Base-by-base conservation (phyloP, 441 rosid species). In the Eutrema salsugineum region DNA sequence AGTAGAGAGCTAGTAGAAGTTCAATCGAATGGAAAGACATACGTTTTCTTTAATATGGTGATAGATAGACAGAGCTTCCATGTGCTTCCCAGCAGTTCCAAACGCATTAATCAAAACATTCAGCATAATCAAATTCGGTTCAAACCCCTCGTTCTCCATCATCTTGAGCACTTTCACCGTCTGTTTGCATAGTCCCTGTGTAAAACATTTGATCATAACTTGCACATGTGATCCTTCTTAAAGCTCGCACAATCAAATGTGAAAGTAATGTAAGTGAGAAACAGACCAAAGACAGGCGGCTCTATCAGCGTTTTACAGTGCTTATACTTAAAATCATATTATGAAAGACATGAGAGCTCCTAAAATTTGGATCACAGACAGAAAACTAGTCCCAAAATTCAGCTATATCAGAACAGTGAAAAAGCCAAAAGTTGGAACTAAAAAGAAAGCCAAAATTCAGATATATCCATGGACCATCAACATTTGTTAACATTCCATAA, bases 41-140 rank as follows among this genome's bases (percentile, higher is more conserved):
- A 85, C 90, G 30, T 63, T 81, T 74, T 83, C 94, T 81, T 77
- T 77, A 30, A 84, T 83, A 68, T 80, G 83, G 28, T 80, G 77
- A 78, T 77, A 85, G 48, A 88, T 75, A n/a, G 88, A 77, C 30
- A 85, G 73, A 53, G 91, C 94, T 75, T 88, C 91, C 79, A 62
- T 54, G 72, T 85, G 79, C 66, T 82, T 87, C 70, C 88, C 91
- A 56, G 91, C 83, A 56, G 78, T 77, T 60, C 91, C 88, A 77
- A 87, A 87, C 35, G 94, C 88, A 77, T 88, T 88, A 57, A 88
- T 85, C 82, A 88, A 78, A 70, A 85, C 84, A 80, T 88, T 88
- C 71, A 88, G 71, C 89, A 83, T 86, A 49, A 86, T 72, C 44
- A 88, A 65, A 70, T 88, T 88, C 43, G 84, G 83, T 72, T 88